Base-by-base conservation (phyloP, 805 yeast species). In the Zygosaccharomyces pseudorouxii region DNA sequence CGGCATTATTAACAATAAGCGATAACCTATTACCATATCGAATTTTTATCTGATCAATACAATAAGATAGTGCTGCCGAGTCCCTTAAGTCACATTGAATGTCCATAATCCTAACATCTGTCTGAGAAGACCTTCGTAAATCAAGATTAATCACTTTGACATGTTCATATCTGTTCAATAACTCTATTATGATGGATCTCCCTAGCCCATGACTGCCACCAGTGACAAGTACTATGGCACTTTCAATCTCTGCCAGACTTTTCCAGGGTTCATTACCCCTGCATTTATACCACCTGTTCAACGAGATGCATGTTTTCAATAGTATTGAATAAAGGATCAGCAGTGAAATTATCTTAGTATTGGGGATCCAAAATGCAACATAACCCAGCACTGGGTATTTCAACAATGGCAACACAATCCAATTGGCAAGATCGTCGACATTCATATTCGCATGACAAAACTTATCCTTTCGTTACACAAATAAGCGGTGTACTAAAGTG, bases 1-100 rank as follows among this genome's bases (percentile, higher is more conserved):
- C 97, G 0, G 97, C 97, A 64, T 89, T 90, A 64, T 89, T 89
- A 43, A 90, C 73, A 11, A 90, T 69, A 1, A 88, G 71, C 0
- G 89, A 76, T 1, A 86, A 81, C 0, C 57, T 60, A 0, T 37
- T 31, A 3, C 89, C 87, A 35, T 79, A 56, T 28, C 74, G 70
- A 22, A 56, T 38, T 23, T 61, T 61, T 20, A 88, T 77, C 5
- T 40, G 47, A 5, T 62, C 60, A 9, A 79, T 74, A 12, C 68
- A 61, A 1, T 56, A 55, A 12, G 63, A 55, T 5, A 87, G 74
- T 9, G 72, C 71, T 1, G 57, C 54, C 10, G 72, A 55, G 47
- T 77, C 63, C 33, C 83, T 68, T n/a, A 90, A 81, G 64, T 90
- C 95, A 63, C 96, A 87, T 31, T 67, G 49, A 47, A 73, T 74